These are phyloP conservation scores for Telfairia occidentalis DNA, from an alignment of 331 rosid genomes.

Conservation along the genomic window DNA sequence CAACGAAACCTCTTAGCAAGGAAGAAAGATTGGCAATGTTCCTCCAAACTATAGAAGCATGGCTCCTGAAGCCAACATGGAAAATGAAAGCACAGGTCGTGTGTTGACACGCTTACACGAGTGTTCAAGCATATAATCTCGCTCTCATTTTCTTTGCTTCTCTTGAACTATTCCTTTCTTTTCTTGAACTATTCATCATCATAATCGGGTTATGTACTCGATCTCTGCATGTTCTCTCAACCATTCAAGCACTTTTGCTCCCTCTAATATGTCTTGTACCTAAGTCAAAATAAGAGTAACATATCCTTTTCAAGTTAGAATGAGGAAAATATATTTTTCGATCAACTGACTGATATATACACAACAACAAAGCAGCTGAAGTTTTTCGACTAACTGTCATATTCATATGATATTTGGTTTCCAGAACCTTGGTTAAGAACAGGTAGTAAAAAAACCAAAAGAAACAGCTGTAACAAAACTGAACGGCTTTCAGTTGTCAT, in stretches of 20 bases:
- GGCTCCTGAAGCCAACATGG: not conserved
- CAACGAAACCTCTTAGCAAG: not conserved
- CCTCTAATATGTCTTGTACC: slow-evolving; percentile 97
- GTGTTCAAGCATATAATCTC: not conserved
- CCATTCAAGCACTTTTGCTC: slow-evolving; percentile 98
- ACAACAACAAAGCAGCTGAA: not conserved
- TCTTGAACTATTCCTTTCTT: not conserved
- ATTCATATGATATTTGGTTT: not conserved
- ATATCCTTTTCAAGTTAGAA: not conserved
- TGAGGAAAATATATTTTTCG: not conserved
- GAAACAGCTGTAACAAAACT: not conserved
- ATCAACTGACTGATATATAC: not conserved
- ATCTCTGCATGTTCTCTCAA: slow-evolving; percentile 73
- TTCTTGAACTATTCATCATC: not conserved
- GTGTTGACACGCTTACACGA: not conserved
- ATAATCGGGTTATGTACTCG: slow-evolving; percentile 48
- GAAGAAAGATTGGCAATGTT: not conserved
- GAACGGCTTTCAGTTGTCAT: not conserved
- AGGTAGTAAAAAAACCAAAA: not conserved
- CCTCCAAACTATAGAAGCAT: not conserved
- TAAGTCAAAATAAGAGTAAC: slow-evolving; percentile 15
- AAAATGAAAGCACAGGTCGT: not conserved
- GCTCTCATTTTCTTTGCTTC: not conserved
- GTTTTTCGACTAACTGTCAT: not conserved
- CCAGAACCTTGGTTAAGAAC: not conserved